Evolutionary conservation across 1,139 yeast species (phyloP), one percentile per base, ranked within the genome.

Genomic region (Saccharomycopsis hybrid): DNA sequence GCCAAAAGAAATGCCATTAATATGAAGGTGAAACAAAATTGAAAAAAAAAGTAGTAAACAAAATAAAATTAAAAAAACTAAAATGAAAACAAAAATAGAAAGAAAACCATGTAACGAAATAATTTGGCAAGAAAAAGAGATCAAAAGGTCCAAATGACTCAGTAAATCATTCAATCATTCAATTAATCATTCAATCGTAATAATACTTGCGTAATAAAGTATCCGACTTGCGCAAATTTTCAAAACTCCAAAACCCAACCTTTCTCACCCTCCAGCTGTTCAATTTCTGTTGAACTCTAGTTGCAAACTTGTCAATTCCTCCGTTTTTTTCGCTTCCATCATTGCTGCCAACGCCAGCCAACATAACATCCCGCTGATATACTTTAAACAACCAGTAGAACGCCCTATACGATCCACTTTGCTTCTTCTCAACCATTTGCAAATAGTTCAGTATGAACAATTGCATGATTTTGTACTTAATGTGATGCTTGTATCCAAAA

Each of bases 231-330:
- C 5, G 7, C 32, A 18, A 13, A 11, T 40, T 40, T 29, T 40
- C 5, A 5, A 8, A 11, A 29, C 41, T 32, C 46, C 46, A 43
- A 13, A 43, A 43, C 39, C 46, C 46, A 11, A 30, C 18, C 25
- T 43, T 35, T 18, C 24, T 32, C 4, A 13, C 3, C 13, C 31
- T 43, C 46, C 29, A 30, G 3, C 5, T 11, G 11, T 8, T 8
- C 5, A 43, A 13, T 9, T 18, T 11, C 35, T 13, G 4, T 5
- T 27, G 5, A 8, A 44, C 9, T n/a, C 24, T n/a, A 3, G 9
- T 9, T 8, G 7, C n/a, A 9, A 44, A 35, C 32, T 36, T 5
- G 11, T 30, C 18, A 13, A 27, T 25, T 8, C 28, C 5, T n/a
- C 13, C 11, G 3, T n/a, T n/a, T n/a, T n/a, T n/a, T n/a, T n/a